phyloP scores from a whole-genome alignment of 2,329 filamentous ascomycete species.

The Aspergillus clavatus region DNA sequence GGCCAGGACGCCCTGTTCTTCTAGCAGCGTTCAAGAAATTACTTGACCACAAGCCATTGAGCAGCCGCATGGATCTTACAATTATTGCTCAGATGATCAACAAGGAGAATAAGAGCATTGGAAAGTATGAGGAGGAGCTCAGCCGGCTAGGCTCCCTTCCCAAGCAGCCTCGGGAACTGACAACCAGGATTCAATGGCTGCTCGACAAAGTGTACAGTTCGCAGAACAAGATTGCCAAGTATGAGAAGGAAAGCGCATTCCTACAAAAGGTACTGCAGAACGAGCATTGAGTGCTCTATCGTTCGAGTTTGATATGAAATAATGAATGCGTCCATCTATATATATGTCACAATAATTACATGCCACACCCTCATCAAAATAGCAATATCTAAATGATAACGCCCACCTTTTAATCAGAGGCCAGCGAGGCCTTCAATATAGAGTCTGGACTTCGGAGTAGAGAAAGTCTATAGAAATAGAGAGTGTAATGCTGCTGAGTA shows the following conservation, averaged over 20 bases:
- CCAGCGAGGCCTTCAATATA: no score
- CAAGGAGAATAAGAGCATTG: slow-evolving; percentile 68
- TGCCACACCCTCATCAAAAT: no score
- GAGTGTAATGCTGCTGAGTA: neutral
- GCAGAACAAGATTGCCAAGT: slow-evolving; percentile 68
- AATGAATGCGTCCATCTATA: neutral
- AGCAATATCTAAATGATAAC: no score
- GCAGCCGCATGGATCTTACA: slow-evolving; percentile 67
- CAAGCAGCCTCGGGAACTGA: slow-evolving; percentile 64
- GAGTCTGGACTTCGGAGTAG: no score
- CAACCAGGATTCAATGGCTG: slow-evolving; percentile 65
- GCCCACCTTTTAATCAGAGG: no score
- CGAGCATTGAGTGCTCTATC: slow-evolving; percentile 46
- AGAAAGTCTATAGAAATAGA: no score
- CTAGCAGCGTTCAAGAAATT: slow-evolving; percentile 73
- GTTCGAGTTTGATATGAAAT: no score
- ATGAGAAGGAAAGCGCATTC: slow-evolving; percentile 65
- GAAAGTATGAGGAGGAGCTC: slow-evolving; percentile 75
- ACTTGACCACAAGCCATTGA: slow-evolving; percentile 65
- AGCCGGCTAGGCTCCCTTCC: slow-evolving; percentile 64
- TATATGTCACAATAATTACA: no score
- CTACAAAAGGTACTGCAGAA: slow-evolving; percentile 66
- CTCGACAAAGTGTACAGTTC: slow-evolving; percentile 67
- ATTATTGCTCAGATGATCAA: slow-evolving; percentile 65
- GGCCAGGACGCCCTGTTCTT: slow-evolving; percentile 80